Evolutionary conservation across 23 red algal genomes (phyloP), one percentile per base, ranked within the genome.

Genomic region (Gracilariopsis chorda): DNA sequence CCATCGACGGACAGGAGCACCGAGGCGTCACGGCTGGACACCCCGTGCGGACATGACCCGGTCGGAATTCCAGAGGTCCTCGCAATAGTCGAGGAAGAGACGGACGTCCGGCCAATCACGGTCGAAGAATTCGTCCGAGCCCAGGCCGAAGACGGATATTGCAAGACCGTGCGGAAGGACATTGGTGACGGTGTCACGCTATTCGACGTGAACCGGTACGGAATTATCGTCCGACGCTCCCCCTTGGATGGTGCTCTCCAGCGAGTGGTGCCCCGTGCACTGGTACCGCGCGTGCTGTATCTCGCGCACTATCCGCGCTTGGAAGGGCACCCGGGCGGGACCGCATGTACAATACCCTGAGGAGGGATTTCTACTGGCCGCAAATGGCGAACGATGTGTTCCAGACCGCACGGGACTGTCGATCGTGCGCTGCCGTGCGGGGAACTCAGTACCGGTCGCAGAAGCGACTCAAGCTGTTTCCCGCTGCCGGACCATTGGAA

Each of bases 331-430:
- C 74, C 0, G 88, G 76, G 3, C 3, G 28, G 13, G 40, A 63
- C 30, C 55, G 76, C 21, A 82, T 91, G 87, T 91, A 79, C 60
- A 21, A 68, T 1, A 51, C 70, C 30, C 52, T 82, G 6, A 12
- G 87, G 1, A 12, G 46, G 44, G 8, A 70, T 39, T 75, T 51
- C 33, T 80, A 65, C 20, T 92, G 71, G 88, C 33, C 33, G 20
- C 29, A 48, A 28, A 63, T 92, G 76, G 74, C 48, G 3, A 81
- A 47, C 13, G 88, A 92, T 43, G 55, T 67, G 2, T 53, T 41
- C 5, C 43, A 82, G 13, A 70, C n/a, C 34, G 58, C 72, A 0
- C 51, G 24, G 20, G 56, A 53, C 36, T 92, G 75, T 68, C 37
- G 16, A 10, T 69, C 60, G n/a, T 92, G 75, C 47, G 23, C 48